Conservation (phyloP, 2,329 filamentous ascomycete genomes). For the Xylaria digitata region DNA sequence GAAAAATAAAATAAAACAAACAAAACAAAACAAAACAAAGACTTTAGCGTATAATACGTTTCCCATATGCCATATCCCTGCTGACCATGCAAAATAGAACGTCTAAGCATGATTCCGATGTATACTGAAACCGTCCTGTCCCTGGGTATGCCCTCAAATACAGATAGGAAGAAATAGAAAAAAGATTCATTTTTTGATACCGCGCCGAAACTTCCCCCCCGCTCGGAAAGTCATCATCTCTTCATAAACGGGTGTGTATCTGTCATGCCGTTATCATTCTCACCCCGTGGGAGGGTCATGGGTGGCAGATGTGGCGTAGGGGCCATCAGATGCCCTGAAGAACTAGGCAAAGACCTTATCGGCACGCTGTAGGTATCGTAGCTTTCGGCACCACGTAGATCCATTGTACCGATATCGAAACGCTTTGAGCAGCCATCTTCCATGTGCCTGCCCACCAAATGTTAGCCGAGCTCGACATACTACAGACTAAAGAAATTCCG, state of each 20-base stretch:
- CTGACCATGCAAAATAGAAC: slow-evolving; percentile 25
- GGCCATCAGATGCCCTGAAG: slow-evolving; percentile 43
- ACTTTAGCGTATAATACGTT: slow-evolving; percentile 30
- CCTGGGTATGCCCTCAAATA: slow-evolving; percentile 23
- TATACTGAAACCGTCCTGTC: slow-evolving; percentile 10
- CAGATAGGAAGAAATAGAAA: background rate
- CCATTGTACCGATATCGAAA: slow-evolving; percentile 67
- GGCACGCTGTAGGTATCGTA: slow-evolving; percentile 44
- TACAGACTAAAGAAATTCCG: background rate
- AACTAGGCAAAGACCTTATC: slow-evolving; percentile 43
- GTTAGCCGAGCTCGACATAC: slow-evolving; percentile 22
- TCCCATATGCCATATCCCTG: slow-evolving; percentile 32
- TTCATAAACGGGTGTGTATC: slow-evolving; percentile 45
- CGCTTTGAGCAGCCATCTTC: slow-evolving; percentile 80
- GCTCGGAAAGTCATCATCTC: slow-evolving; percentile 38
- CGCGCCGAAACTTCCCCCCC: background rate
- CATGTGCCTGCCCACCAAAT: slow-evolving; percentile 70
- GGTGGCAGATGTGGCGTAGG: slow-evolving; percentile 46
- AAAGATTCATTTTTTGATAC: background rate
- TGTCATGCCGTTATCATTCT: slow-evolving; percentile 38
- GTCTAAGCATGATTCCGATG: slow-evolving; percentile 26
- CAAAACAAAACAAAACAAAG: slow-evolving; percentile 4
- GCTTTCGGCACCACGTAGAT: slow-evolving; percentile 51
- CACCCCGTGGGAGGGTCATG: slow-evolving; percentile 44
- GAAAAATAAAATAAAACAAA: no score